Base-by-base conservation (phyloP, 106 monocot genomes). In the Hemerocallis citrina region DNA sequence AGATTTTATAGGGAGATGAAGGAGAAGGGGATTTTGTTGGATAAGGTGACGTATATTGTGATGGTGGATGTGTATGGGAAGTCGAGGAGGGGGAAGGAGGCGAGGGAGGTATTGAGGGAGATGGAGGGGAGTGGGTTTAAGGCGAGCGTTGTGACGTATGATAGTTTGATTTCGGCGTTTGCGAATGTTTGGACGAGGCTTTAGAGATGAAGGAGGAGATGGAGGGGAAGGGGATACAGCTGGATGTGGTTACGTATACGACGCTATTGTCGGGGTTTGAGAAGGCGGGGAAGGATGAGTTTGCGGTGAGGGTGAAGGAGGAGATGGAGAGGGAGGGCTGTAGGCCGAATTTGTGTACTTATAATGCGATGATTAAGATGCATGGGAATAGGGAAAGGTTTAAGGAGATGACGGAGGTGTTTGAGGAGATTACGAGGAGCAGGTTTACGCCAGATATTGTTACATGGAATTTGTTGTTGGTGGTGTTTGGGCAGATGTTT, bases 401-500 rank as follows among this genome's bases (percentile, higher is more conserved):
- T 59, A 27, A 41, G 1, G 85, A 92, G 65, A 92, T 98, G 92
- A 92, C 85, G 77, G 45, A 34, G 47, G 59, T 98, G 32, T 98
- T 98, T 72, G 87, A 79, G 63, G 75, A 88, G 57, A 67, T 98
- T 30, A 79, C 68, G 37, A 32, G 67, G 16, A 57, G 73, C 30
- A 88, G 92, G 2, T 88, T 79, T 21, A 40, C 59, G 23, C 88
- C 98, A 0, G 83, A 92, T 66, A 70, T 98, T 52, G 92, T 98
- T 13, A 98, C 98, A 11, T 98, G 98, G 98, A 98, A 98, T 59
- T 85, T 88, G 2, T 65, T 98, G 32, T 63, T 98, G 31, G 76
- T 88, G 1, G 90, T 98, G 52, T 92, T 98, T 70, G 92, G 98
- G 31, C 98, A 92, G 62, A n/a, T n/a, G n/a, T n/a, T n/a, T n/a